phyloP scores from a whole-genome alignment of 2,329 filamentous ascomycete genomes.

The Aureobasidium uvarum region DNA sequence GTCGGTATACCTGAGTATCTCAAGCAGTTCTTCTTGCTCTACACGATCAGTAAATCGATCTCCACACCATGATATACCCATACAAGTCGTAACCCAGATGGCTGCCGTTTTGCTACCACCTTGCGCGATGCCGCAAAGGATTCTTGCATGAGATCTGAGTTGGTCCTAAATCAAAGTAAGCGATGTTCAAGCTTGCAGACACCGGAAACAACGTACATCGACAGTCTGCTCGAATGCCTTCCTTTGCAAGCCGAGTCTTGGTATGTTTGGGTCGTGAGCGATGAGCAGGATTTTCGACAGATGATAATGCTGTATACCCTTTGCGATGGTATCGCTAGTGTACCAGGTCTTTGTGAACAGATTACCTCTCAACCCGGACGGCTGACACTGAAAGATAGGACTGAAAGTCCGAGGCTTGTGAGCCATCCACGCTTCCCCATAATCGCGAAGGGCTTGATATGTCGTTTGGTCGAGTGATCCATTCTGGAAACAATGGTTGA shows the following conservation, averaged over 20 bases:
- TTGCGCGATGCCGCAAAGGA: slow-evolving; percentile 59
- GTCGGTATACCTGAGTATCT: slow-evolving; percentile 51
- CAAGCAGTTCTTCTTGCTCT: slow-evolving; percentile 53
- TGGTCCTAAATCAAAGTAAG: slow-evolving; percentile 43
- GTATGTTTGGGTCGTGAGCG: slow-evolving; percentile 56
- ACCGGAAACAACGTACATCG: slow-evolving; percentile 33
- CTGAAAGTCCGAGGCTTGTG: slow-evolving; percentile 54
- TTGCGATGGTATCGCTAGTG: slow-evolving; percentile 57
- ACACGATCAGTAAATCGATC: slow-evolving; percentile 49
- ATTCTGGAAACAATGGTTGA: slow-evolving; percentile 61
- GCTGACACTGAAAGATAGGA: slow-evolving; percentile 52
- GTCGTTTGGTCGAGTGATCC: slow-evolving; percentile 35
- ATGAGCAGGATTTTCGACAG: slow-evolving; percentile 58
- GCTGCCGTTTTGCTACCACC: slow-evolving; percentile 58
- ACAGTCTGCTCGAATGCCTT: slow-evolving; percentile 44
- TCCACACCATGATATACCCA: slow-evolving; percentile 42
- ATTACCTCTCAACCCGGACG: slow-evolving; percentile 35
- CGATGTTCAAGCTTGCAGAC: neutral
- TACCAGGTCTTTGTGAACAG: slow-evolving; percentile 61
- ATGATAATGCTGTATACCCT: slow-evolving; percentile 60
- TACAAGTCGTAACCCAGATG: slow-evolving; percentile 44
- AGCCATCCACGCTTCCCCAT: slow-evolving; percentile 50
- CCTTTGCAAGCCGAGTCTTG: slow-evolving; percentile 48
- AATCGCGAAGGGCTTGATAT: slow-evolving; percentile 50
- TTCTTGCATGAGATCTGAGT: slow-evolving; percentile 45